Base-by-base conservation (phyloP, 2,329 filamentous ascomycete genomes). In the Stagonosporopsis chrysanthemi region DNA sequence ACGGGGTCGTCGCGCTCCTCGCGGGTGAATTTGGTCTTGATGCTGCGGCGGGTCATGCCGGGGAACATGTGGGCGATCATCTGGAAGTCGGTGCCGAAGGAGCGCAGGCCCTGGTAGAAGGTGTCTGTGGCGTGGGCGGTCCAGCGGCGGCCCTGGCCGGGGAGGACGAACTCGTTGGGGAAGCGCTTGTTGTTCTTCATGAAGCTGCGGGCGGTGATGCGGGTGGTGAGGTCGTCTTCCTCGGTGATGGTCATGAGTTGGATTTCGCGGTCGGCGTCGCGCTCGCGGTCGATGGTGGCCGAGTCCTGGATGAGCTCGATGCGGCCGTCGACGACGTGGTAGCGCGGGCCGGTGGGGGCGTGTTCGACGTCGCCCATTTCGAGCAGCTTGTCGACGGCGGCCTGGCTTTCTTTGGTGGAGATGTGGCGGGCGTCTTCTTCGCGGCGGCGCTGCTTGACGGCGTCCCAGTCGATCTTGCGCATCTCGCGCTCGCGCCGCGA, bases 61-160 rank as follows among this genome's bases (percentile, higher is more conserved):
- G 87, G 85, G 69, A 96, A 93, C 83, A 92, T 87, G 66, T 86
- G 85, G 57, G 85, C 84, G 66, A 96, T 92, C 77, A 91, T 90
- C 72, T 88, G 84, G 71, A 95, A 96, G 72, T 94, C 90, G 1
- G 90, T 94, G 53, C 91, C 91, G 69, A 92, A 93, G 82, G 89
- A 90, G 55, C 82, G 79, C 2, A 96, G 81, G 1, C 86, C 88
- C 26, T 88, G 84, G 79, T 92, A 95, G 77, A 95, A 95, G 41
- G 85, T 81, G 52, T 90, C 88, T 3, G 89, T 94, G 58, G 88
- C 85, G 12, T 85, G 83, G n/a, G 85, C 82, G 46, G 82, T 86
- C 91, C 91, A 96, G 4, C 69, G 67, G 38, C 67, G 69, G 26
- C 87, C 85, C 52, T 73, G 72, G 3, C 76, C 76, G 51, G 73